Base-by-base conservation (phyloP, 2,329 filamentous ascomycete species). In the Diaporthe helianthi region DNA sequence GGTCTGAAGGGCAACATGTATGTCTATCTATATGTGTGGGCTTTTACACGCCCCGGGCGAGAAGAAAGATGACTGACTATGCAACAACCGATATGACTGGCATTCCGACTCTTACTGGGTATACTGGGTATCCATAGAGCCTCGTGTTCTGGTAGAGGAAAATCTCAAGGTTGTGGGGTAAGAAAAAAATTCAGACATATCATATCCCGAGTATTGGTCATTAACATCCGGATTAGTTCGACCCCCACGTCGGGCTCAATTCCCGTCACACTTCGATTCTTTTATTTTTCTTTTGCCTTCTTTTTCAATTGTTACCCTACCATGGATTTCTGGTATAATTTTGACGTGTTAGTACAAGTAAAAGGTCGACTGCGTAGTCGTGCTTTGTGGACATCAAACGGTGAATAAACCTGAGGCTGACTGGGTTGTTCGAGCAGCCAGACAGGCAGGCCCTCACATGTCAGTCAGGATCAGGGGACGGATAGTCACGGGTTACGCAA, bases 61-160 rank as follows among this genome's bases (percentile, higher is more conserved):
- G 41, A 46, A n/a, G 8, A 4, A 9, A 19, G 19, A 19, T n/a
- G 19, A n/a, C 2, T 9, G 41, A n/a, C 7, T n/a, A 10, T 19
- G 33, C 33, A 15, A 38, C 36, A 38, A n/a, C 41, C 38, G 7
- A 1, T 36, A 61, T 47, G 36, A 8, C 19, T 17, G 36, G 12
- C 36, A 38, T 38, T 17, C 36, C 36, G 36, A 90, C 88, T 90
- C 88, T 87, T 86, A 87, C 85, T 2, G 65, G n/a, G n/a, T n/a
- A n/a, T n/a, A n/a, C n/a, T n/a, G n/a, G n/a, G n/a, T n/a, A n/a
- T n/a, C n/a, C n/a, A n/a, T n/a, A n/a, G n/a, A 41, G 41, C 29
- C 41, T 67, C 38, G 22, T 38, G 38, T 66, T 66, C 64, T 66
- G 52, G 29, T 4, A 33, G 19, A n/a, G 19, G 17, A 46, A 46